Evolutionary conservation across 805 yeast species (phyloP).

Genomic region (Saccharomyces kudriavzevii): DNA sequence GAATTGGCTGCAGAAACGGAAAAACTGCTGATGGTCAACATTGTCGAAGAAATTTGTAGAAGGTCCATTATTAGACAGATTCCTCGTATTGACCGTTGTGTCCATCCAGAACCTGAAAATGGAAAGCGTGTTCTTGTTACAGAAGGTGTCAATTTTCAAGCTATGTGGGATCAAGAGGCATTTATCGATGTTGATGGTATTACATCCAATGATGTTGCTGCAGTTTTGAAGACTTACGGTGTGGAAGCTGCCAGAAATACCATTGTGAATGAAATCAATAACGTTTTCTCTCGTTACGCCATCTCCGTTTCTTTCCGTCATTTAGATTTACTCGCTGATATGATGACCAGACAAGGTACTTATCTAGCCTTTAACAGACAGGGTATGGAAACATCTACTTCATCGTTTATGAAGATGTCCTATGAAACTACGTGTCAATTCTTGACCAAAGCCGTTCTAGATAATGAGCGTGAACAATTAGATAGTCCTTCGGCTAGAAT

Average conservation of each 20-base stretch:
- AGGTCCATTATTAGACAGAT: slow-evolving; percentile 88
- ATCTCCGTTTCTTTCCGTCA: slow-evolving; percentile 89
- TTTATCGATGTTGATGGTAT: slow-evolving; percentile 86
- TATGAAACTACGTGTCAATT: slow-evolving; percentile 98
- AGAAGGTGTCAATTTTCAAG: slow-evolving; percentile 95
- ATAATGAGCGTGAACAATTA: slow-evolving; percentile 79
- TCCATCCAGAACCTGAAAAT: slow-evolving; percentile 65
- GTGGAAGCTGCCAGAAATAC: slow-evolving; percentile 99
- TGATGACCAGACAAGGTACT: slow-evolving; percentile 98
- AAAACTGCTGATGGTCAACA: slow-evolving; percentile 93
- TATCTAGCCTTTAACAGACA: slow-evolving; percentile 95
- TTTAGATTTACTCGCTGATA: slow-evolving; percentile 92
- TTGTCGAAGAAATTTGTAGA: slow-evolving; percentile 86
- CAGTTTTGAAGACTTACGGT: slow-evolving; percentile 87
- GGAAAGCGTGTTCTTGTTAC: slow-evolving; percentile 78
- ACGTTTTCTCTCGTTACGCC: slow-evolving; percentile 94
- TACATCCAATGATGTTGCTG: slow-evolving; percentile 84
- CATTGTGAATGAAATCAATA: slow-evolving; percentile 88
- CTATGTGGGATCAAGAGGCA: slow-evolving; percentile 97
- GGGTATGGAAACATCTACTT: slow-evolving; percentile 92
- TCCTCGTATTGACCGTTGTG: slow-evolving; percentile 84
- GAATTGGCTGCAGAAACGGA: slow-evolving; percentile 80
- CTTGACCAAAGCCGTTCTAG: slow-evolving; percentile 90
- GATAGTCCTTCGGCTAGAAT: slow-evolving; percentile 90
- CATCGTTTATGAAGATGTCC: slow-evolving; percentile 97